These are phyloP conservation scores for Barnettozyma wickerhamii DNA, from an alignment of 805 yeast genomes.

Conservation along the genomic window DNA sequence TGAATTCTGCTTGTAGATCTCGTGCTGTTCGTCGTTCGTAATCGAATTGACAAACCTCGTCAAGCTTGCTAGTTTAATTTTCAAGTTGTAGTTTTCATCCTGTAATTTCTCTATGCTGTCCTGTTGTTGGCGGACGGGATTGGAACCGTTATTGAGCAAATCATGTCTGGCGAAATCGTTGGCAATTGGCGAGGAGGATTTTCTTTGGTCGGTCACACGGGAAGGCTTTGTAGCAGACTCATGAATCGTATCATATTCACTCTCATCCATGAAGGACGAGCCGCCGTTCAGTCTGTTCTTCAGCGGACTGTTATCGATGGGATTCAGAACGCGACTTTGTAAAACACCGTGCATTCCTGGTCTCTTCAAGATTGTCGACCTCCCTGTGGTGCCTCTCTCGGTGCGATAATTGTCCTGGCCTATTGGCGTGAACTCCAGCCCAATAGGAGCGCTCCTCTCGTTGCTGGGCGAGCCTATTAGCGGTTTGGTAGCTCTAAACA, in stretches of 20 bases:
- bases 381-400: background rate
- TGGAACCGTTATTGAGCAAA: slow-evolving; percentile 23
- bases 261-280: slow-evolving; percentile 24
- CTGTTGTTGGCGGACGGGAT: slow-evolving; percentile 29
- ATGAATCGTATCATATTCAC: slow-evolving; percentile 20
- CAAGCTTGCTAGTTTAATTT: slow-evolving; percentile 38
- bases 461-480: slow-evolving; percentile 28
- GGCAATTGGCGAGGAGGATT: slow-evolving; percentile 18
- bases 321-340: slow-evolving; percentile 10
- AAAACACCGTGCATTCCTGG: background rate
- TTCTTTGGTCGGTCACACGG: background rate
- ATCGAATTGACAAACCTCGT: slow-evolving; percentile 34
- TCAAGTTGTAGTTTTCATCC: slow-evolving; percentile 41
- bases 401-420: slow-evolving; percentile 23
- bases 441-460: slow-evolving; percentile 15
- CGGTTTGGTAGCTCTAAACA: slow-evolving; percentile 28
- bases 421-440: slow-evolving; percentile 39
- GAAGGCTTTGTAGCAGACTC: slow-evolving; percentile 9
- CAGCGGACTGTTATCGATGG: slow-evolving; percentile 17
- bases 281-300: slow-evolving; percentile 23
- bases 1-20: slow-evolving; percentile 34
- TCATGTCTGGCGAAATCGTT: slow-evolving; percentile 17
- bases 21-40: slow-evolving; percentile 35
- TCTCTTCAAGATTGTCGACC: background rate
- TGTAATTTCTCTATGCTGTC: slow-evolving; percentile 29